Evolutionary conservation across 106 monocot species (phyloP), one percentile per base, ranked within the genome.

Genomic region (Apostasia ramifera): DNA sequence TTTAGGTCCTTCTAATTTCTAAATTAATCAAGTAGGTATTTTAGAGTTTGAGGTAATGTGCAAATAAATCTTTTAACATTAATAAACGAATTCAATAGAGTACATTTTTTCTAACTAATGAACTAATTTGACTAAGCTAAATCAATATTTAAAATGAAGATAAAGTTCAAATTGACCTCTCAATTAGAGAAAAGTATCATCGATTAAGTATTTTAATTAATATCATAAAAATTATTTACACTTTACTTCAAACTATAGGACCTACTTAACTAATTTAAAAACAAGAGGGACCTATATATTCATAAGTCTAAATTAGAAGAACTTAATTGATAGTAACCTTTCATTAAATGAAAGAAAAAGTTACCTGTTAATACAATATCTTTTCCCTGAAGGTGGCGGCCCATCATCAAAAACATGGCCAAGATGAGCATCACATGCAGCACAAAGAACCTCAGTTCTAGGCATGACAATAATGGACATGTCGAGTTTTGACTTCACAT

Each of bases 401-500:
- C 95, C 92, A 75, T 97, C 92, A 51, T 97, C 89, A 63, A 92
- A 92, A 48, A 89, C 84, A 77, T 97, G 92, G 38, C 95, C 95
- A 49, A 97, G 85, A 79, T 97, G 95, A 41, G 92, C 92, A 83
- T 85, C 81, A 69, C 95, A 97, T 48, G n/a, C 70, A 14, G 81
- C 85, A 70, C 92, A 92, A 65, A 97, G 74, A 61, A 87, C 89
- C 75, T 97, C 95, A 5, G 80, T 82, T 46, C 92, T 72, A 11
- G 95, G 95, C 95, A 97, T 97, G 74, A 89, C 92, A 64, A 92
- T 79, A 71, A 97, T 92, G 8, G 92, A 97, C 88, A 82, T 73
- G 66, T 97, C 95, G 57, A 87, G 66, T 81, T 97, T 87, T 13
- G 82, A 73, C 66, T 89, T 97, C 44, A 87, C 92, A 71, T 97